phyloP scores from a whole-genome alignment of 257 asterid species.

The Voacanga thouarsii region DNA sequence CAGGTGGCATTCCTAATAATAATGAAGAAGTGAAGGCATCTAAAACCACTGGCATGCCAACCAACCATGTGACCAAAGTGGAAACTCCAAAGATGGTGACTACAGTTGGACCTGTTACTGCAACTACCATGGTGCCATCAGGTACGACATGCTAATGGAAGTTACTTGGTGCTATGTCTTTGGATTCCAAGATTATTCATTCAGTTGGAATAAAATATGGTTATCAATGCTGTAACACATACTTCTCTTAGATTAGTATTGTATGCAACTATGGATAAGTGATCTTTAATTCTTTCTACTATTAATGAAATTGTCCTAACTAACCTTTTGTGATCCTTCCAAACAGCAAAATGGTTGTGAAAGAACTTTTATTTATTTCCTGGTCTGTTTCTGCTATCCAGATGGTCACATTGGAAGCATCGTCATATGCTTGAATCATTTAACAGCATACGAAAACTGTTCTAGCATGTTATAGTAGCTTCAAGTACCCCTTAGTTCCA shows the following conservation, averaged over 20 bases:
- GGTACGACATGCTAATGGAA: slow-evolving; percentile 33
- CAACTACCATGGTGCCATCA: slow-evolving; percentile 43
- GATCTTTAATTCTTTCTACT: not conserved
- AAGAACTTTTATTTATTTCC: not conserved
- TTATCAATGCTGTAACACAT: not conserved
- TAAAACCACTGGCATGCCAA: slow-evolving; percentile 30
- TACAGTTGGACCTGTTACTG: slow-evolving; percentile 41
- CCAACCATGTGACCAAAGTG: slow-evolving; percentile 28
- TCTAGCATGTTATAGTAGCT: not conserved
- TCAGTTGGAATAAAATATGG: not conserved
- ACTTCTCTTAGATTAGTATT: not conserved
- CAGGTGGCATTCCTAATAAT: slow-evolving; percentile 27
- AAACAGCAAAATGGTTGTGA: not conserved
- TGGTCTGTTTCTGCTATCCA: not conserved
- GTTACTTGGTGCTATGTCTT: not conserved
- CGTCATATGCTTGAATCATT: too few relatives aligned
- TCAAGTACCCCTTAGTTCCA: not conserved
- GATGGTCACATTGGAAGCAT: not conserved
- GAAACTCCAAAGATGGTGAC: slow-evolving; percentile 45
- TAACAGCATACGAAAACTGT: not conserved
- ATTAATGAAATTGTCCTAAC: not conserved
- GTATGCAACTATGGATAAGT: not conserved
- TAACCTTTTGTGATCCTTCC: not conserved
- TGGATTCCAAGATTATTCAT: not conserved
- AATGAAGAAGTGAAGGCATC: slow-evolving; percentile 37